Evolutionary conservation across 2,329 filamentous ascomycete species (phyloP).

Genomic region (Calonectria pteridis): DNA sequence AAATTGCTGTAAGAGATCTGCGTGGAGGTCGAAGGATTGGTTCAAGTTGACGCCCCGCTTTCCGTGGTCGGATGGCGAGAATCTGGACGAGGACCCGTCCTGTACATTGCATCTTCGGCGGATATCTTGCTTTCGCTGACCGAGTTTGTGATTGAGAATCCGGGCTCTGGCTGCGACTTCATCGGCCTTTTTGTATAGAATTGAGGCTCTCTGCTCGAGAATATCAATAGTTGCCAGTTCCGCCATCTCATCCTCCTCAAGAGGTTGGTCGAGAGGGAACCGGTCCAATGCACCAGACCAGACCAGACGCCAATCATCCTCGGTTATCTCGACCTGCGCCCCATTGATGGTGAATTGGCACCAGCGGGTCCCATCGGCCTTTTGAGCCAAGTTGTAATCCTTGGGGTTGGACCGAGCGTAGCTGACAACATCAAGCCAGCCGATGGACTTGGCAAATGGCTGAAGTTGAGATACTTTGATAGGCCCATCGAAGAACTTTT

Average conservation of each 20-base stretch:
- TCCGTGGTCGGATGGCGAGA: slow-evolving; percentile 50
- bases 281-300: slow-evolving; percentile 86
- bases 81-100: slow-evolving; percentile 52
- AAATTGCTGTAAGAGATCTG: slow-evolving; percentile 69
- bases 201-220: slow-evolving; percentile 80
- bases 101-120: slow-evolving; percentile 43
- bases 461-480: slow-evolving; percentile 69
- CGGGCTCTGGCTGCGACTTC: slow-evolving; percentile 73
- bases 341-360: slow-evolving; percentile 89
- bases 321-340: slow-evolving; percentile 84
- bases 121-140: slow-evolving; percentile 49
- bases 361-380: slow-evolving; percentile 75
- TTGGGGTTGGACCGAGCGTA: slow-evolving; percentile 85
- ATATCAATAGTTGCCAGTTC: slow-evolving; percentile 88
- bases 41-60: slow-evolving; percentile 43
- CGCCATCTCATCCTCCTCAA: slow-evolving; percentile 87
- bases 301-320: slow-evolving; percentile 89
- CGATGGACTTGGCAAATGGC: slow-evolving; percentile 72
- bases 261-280: slow-evolving; percentile 80
- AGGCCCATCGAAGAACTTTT: slow-evolving; percentile 85
- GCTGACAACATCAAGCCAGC: slow-evolving; percentile 88
- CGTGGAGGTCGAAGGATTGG: slow-evolving; percentile 62
- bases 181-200: slow-evolving; percentile 85
- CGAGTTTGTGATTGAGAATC: slow-evolving; percentile 83
- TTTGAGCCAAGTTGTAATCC: slow-evolving; percentile 80